Conservation (phyloP, 768 basidiomycete genomes). For the Chalciporus chontae region DNA sequence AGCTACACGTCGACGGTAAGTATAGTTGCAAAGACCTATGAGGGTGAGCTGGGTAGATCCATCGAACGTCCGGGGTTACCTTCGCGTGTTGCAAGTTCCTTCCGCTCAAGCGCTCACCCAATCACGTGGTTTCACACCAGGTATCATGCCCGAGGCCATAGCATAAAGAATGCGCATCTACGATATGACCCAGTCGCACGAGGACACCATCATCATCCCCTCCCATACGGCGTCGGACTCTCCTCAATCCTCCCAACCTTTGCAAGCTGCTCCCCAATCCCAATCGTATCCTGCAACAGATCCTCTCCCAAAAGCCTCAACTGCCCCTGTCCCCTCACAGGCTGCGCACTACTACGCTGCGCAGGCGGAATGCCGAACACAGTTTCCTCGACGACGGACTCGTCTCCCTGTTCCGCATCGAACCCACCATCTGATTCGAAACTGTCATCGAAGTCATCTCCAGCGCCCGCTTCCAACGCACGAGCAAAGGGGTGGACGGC, state of each 20-base stretch:
- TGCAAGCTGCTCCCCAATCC: conserved; percentile 51
- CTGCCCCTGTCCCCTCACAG: conserved; percentile 23
- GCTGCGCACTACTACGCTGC: conserved; percentile 33
- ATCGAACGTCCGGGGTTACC: background rate
- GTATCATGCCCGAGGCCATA: background rate
- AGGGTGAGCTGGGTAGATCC: background rate
- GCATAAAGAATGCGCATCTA: background rate
- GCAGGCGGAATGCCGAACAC: conserved; percentile 67
- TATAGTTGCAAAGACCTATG: background rate
- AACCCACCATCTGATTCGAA: conserved; percentile 45
- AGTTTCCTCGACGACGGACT: conserved; percentile 55
- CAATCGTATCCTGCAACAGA: conserved; percentile 60
- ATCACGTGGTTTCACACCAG: conserved; percentile 14
- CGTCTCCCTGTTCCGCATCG: conserved; percentile 14
- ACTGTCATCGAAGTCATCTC: conserved; percentile 49
- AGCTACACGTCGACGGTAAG: too few species aligned
- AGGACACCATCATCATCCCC: conserved; percentile 12
- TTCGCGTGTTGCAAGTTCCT: conserved; percentile 17
- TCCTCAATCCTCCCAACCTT: conserved; percentile 52
- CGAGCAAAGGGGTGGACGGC: conserved; percentile 61
- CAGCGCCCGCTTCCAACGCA: conserved; percentile 26
- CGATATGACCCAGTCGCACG: too few species aligned
- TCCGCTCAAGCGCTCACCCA: conserved; percentile 15
- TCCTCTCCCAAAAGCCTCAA: conserved; percentile 62
- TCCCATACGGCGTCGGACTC: conserved; percentile 56